Conservation (phyloP, 768 basidiomycete genomes). For the Calocybe cyanea region DNA sequence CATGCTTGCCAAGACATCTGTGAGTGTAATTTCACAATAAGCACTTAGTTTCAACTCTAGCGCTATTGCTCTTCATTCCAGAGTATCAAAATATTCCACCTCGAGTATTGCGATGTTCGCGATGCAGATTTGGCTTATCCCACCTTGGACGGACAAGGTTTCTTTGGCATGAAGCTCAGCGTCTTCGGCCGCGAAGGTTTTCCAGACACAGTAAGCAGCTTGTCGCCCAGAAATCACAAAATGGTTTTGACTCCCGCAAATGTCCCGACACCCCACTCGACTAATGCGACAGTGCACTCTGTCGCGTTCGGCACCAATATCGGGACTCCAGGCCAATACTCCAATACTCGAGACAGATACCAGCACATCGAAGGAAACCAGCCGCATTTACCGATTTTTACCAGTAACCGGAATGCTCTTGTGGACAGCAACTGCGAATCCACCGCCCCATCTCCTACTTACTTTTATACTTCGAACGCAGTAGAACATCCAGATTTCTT, state of each 20-base stretch:
- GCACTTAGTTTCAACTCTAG: too few species aligned
- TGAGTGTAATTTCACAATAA: conserved; percentile 11
- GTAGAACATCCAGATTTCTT: conserved; percentile 26
- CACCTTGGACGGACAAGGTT: conserved; percentile 42
- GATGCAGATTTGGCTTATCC: conserved; percentile 49
- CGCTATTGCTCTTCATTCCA: too few species aligned
- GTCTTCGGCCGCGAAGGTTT: conserved; percentile 29
- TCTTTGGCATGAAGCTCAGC: conserved; percentile 51
- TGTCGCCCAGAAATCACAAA: conserved; percentile 2
- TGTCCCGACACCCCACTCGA: conserved; percentile 1
- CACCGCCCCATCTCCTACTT: conserved; percentile 27
- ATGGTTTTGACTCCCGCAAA: conserved; percentile 6
- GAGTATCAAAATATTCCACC: conserved; percentile 37
- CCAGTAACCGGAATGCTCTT: conserved; percentile 22
- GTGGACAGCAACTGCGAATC: conserved; percentile 11
- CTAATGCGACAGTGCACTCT: conserved; percentile 9
- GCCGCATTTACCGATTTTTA: conserved; percentile 22
- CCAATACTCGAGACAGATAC: conserved; percentile 33
- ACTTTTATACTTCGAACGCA: conserved; percentile 30
- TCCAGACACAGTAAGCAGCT: conserved; percentile 3
- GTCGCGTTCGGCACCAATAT: conserved; percentile 16
- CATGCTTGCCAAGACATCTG: conserved; percentile 18
- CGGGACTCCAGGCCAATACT: conserved; percentile 27
- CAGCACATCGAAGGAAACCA: conserved; percentile 20
- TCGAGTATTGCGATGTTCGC: conserved; percentile 69